phyloP scores from a whole-genome alignment of 2,329 filamentous ascomycete genomes.

The Xenosphaeropsis pyriputrescens region DNA sequence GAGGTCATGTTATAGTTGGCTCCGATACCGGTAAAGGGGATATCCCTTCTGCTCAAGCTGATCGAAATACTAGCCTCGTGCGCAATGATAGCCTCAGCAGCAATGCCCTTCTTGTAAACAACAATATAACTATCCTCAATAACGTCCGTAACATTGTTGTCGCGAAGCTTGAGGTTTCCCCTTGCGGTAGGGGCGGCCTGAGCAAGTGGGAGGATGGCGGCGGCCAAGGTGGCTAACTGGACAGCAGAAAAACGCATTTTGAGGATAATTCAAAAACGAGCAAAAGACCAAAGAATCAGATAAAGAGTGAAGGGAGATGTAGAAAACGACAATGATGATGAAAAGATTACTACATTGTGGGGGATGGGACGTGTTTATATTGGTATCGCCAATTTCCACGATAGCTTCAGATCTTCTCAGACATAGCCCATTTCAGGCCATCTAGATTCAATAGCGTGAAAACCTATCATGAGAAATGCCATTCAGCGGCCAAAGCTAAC shows the following conservation, averaged over 20 bases:
- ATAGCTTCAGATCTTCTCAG: too few relatives aligned
- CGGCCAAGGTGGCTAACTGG: constrained; percentile 14
- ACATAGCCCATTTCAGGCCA: too few relatives aligned
- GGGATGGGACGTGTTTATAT: too few relatives aligned
- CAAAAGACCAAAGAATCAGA: background rate
- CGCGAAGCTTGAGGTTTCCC: constrained; percentile 20
- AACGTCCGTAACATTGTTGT: constrained; percentile 29
- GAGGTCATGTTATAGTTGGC: constrained; percentile 11
- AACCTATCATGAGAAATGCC: too few relatives aligned
- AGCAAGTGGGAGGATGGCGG: constrained; percentile 10
- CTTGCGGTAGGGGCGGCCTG: constrained; percentile 10
- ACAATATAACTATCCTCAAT: constrained; percentile 47
- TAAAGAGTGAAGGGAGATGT: constrained; percentile 1
- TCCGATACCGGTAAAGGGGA: constrained; percentile 16
- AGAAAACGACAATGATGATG: background rate
- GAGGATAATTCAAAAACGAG: background rate
- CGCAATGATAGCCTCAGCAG: constrained; percentile 29
- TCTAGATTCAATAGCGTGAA: too few relatives aligned
- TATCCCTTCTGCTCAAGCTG: constrained; percentile 40
- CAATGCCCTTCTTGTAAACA: constrained; percentile 42
- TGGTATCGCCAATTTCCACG: too few relatives aligned
- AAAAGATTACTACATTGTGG: background rate
- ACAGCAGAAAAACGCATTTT: constrained; percentile 1
- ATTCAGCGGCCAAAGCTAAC: too few relatives aligned
- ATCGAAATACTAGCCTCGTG: constrained; percentile 32